Conservation (phyloP, 179 eudicot species). For the Patellifolia procumbens region DNA sequence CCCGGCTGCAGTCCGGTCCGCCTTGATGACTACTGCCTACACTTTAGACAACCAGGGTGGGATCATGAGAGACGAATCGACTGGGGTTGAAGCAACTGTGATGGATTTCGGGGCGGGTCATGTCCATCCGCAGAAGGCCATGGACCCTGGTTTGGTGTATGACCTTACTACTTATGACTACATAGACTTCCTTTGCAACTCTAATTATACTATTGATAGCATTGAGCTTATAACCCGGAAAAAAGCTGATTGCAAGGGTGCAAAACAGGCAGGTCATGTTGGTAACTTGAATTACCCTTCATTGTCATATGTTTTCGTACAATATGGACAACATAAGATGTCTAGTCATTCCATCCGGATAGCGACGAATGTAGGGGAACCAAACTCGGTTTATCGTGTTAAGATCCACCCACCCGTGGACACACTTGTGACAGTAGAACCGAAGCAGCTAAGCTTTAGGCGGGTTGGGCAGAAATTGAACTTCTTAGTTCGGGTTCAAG, state of each 20-base stretch:
- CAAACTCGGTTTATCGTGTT: slow-evolving; percentile 59
- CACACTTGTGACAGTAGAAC: slow-evolving; percentile 58
- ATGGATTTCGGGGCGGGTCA: slow-evolving; percentile 97
- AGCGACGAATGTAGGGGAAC: slow-evolving; percentile 78
- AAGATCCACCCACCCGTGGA: slow-evolving; percentile 54
- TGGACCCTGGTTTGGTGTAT: slow-evolving; percentile 85
- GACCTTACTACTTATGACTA: slow-evolving; percentile 66
- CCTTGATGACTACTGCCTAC: slow-evolving; percentile 82
- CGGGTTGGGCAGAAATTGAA: slow-evolving; percentile 74
- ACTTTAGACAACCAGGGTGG: slow-evolving; percentile 50
- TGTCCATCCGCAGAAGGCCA: slow-evolving; percentile 82
- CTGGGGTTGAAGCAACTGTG: slow-evolving; percentile 62
- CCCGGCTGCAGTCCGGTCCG: slow-evolving; percentile 82
- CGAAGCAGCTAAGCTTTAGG: slow-evolving; percentile 56
- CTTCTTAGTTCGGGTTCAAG: slow-evolving; percentile 72
- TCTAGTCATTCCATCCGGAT: slow-evolving; percentile 74
- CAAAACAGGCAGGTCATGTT: slow-evolving; percentile 67
- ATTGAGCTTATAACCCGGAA: slow-evolving; percentile 64
- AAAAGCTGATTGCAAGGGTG: slow-evolving; percentile 57
- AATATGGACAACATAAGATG: slow-evolving; percentile 66
- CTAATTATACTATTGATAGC: slow-evolving; percentile 63
- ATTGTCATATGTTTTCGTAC: slow-evolving; percentile 65
- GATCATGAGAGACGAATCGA: slow-evolving; percentile 72
- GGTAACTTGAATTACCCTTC: slow-evolving; percentile 93
- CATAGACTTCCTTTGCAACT: slow-evolving; percentile 79